These are phyloP conservation scores for Solanum pimpinellifolium DNA, from an alignment of 257 asterid species.

Conservation along the genomic window DNA sequence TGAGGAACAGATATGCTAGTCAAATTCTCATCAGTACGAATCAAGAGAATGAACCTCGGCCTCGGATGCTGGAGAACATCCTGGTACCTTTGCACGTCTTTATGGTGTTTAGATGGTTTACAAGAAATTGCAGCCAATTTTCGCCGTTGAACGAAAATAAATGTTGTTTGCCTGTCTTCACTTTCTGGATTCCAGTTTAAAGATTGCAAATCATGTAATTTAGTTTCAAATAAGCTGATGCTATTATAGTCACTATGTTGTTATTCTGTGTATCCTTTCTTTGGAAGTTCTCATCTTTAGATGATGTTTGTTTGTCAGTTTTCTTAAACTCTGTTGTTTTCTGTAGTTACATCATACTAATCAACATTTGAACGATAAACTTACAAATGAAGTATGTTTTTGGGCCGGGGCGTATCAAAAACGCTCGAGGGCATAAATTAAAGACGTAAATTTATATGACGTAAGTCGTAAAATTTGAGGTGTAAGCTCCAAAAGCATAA, in stretches of 20 bases:
- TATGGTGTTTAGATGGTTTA: neutral
- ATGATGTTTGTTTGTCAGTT: neutral
- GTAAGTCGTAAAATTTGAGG: too few relatives aligned
- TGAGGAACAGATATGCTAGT: neutral
- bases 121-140: neutral
- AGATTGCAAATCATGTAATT: neutral
- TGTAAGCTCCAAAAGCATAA: too few relatives aligned
- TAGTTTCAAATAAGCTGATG: neutral
- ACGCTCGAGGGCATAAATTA: too few relatives aligned
- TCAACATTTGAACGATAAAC: neutral
- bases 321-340: neutral
- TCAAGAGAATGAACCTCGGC: neutral
- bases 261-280: neutral
- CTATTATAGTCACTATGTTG: neutral
- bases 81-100: neutral
- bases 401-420: too few relatives aligned
- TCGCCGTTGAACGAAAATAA: neutral
- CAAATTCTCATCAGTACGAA: neutral
- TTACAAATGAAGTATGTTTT: neutral
- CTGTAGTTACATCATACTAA: neutral
- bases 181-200: neutral
- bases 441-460: too few relatives aligned
- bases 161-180: neutral
- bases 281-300: neutral
- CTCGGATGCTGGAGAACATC: neutral